These are phyloP conservation scores for Fusarium multiceps DNA, from an alignment of 2,329 filamentous ascomycete species.

Conservation along the genomic window DNA sequence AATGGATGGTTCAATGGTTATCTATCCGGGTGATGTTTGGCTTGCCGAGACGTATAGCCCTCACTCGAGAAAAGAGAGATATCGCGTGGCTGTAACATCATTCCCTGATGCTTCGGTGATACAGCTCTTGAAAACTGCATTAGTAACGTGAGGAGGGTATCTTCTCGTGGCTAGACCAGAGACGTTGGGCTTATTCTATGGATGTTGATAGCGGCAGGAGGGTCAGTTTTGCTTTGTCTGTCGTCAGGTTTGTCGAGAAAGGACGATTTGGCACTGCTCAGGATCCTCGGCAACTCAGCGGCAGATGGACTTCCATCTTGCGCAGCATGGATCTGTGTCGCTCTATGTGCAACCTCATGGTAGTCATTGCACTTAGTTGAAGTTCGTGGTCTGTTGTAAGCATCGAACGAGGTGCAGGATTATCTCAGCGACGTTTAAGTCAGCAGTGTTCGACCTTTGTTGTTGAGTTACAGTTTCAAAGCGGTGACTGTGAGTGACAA, in stretches of 20 bases:
- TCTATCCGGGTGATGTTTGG: not conserved
- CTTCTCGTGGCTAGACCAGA: not conserved
- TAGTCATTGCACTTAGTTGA: not conserved
- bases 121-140: not conserved
- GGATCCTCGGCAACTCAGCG: not conserved
- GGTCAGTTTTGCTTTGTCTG: not conserved
- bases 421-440: not conserved
- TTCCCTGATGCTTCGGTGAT: not conserved
- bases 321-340: not conserved
- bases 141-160: not conserved
- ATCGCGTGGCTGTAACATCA: not conserved
- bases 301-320: not conserved
- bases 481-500: not conserved
- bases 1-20: too few relatives aligned
- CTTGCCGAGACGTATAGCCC: not conserved
- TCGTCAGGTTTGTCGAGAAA: not conserved
- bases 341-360: not conserved
- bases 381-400: not conserved
- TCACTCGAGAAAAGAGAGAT: not conserved
- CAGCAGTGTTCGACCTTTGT: not conserved
- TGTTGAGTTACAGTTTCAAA: constrained; percentile 3
- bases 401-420: not conserved
- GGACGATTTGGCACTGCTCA: not conserved
- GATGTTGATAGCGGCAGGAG: not conserved
- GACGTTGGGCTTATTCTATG: not conserved